Evolutionary conservation across 2,329 filamentous ascomycete genomes (phyloP).

Genomic region (Huntiella omanensis): DNA sequence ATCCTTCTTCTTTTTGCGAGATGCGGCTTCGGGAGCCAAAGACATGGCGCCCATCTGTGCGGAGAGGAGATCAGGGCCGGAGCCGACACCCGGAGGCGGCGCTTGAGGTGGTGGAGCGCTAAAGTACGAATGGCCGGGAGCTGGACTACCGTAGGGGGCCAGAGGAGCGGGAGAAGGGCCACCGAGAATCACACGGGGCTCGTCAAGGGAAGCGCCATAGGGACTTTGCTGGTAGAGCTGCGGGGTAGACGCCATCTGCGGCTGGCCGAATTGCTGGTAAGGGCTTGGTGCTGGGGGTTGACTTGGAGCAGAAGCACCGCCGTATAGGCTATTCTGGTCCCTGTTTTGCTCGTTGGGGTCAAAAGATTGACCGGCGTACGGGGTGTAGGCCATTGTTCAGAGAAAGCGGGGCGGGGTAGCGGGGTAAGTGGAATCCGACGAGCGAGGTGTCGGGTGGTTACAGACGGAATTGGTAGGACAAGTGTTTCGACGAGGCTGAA

Average conservation of each 20-base stretch:
- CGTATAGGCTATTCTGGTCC: not conserved
- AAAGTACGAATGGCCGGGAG: constrained; percentile 1
- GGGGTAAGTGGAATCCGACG: too few relatives aligned
- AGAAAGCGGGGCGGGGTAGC: too few relatives aligned
- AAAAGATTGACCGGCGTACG: not conserved
- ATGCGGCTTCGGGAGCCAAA: constrained; percentile 24
- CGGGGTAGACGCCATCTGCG: constrained; percentile 8
- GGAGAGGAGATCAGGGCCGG: constrained; percentile 30
- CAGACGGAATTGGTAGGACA: too few relatives aligned
- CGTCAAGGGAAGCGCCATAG: not conserved
- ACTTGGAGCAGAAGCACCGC: constrained; percentile 26
- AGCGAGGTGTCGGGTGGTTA: too few relatives aligned
- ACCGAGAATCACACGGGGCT: constrained; percentile 3
- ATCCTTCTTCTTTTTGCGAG: constrained; percentile 76
- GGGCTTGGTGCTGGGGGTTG: constrained; percentile 33
- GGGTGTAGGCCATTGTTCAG: not conserved
- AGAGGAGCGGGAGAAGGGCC: constrained; percentile 6
- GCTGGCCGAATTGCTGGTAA: constrained; percentile 26
- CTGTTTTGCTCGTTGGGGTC: not conserved
- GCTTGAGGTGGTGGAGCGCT: not conserved
- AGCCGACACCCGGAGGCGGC: not conserved
- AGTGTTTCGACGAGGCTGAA: too few relatives aligned
- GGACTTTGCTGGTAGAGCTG: constrained; percentile 2
- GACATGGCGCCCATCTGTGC: constrained; percentile 65
- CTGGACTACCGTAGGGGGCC: constrained; percentile 6